These are phyloP conservation scores for Cytospora mali DNA, from an alignment of 2,329 filamentous ascomycete species.

Conservation along the genomic window DNA sequence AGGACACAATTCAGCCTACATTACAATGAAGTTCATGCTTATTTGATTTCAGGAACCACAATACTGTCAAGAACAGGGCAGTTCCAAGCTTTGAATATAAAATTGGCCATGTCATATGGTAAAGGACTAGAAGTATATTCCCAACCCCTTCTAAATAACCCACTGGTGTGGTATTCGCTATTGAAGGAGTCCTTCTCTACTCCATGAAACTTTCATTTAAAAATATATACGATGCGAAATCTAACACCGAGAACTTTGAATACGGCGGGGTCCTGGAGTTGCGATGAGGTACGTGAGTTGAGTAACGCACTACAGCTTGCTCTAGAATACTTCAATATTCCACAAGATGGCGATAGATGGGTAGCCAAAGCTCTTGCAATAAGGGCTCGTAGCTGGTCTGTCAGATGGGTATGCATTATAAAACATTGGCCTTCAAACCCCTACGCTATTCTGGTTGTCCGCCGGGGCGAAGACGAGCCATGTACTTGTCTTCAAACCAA, in stretches of 20 bases:
- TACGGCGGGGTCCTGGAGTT: background rate
- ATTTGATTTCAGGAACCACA: background rate
- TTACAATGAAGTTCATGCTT: background rate
- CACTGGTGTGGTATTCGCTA: fast-evolving
- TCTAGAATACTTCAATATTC: background rate
- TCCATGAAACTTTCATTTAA: background rate
- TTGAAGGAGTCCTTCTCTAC: background rate
- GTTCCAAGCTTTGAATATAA: background rate
- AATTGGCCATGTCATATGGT: background rate
- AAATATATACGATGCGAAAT: background rate
- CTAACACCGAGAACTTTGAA: background rate
- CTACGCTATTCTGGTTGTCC: background rate
- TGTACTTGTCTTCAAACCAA: background rate
- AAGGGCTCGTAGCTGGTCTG: background rate
- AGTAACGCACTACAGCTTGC: background rate
- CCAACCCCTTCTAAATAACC: background rate
- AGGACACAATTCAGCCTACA: background rate
- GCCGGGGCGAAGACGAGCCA: background rate
- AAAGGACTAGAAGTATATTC: background rate
- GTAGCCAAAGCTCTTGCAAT: background rate
- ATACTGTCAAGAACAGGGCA: background rate
- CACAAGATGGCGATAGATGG: background rate
- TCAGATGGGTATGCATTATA: background rate
- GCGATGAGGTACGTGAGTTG: background rate
- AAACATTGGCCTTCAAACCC: background rate